phyloP scores from a whole-genome alignment of 78 protist species.

The Emiliania huxleyi region DNA sequence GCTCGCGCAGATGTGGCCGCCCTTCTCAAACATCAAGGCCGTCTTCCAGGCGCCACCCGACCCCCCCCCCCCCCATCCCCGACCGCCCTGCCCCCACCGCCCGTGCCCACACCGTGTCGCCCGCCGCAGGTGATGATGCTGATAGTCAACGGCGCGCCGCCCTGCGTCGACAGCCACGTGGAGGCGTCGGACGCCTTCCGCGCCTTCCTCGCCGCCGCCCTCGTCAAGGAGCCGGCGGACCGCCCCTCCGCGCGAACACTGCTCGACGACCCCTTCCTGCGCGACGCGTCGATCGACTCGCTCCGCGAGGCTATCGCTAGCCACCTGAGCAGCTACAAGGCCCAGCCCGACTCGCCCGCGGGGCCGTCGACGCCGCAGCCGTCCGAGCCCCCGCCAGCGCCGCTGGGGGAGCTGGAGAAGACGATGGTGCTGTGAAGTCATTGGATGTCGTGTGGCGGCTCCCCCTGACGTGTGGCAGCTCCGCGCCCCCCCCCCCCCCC shows the following conservation, averaged over 20 bases:
- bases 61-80: too few relatives aligned
- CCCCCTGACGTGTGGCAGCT: too few relatives aligned
- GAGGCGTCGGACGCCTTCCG: not conserved
- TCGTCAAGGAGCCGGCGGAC: slow-evolving; percentile 58
- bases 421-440: too few relatives aligned
- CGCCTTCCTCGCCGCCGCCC: slow-evolving; percentile 47
- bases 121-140: slow-evolving; percentile 77
- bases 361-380: too few relatives aligned
- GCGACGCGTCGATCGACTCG: not conserved
- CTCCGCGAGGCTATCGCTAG: not conserved
- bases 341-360: not conserved
- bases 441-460: too few relatives aligned
- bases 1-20: slow-evolving; percentile 66
- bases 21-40: not conserved
- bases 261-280: not conserved
- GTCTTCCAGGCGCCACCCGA: too few relatives aligned
- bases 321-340: not conserved
- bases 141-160: slow-evolving; percentile 68
- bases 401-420: too few relatives aligned
- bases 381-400: too few relatives aligned
- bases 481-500: too few relatives aligned
- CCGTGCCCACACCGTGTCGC: too few relatives aligned
- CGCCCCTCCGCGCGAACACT: slow-evolving; percentile 42
- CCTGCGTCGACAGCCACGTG: slow-evolving; percentile 39
- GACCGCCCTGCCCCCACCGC: too few relatives aligned